phyloP scores from a whole-genome alignment of 768 basidiomycete genomes.

The Mycena rebaudengoi region DNA sequence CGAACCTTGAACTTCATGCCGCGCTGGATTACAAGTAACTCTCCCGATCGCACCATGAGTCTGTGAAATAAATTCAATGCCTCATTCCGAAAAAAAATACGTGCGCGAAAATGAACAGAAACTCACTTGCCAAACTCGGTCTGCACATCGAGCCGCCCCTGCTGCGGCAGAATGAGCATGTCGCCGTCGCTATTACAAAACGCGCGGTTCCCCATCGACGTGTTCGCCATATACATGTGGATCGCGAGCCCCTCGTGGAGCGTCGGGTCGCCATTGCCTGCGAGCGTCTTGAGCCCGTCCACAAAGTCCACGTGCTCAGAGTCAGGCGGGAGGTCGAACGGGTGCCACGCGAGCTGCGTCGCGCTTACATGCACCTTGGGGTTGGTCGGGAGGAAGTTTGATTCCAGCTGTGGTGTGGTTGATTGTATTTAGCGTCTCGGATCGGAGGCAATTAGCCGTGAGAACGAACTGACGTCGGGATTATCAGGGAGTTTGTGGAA shows the following conservation, averaged over 20 bases:
- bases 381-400: conserved; percentile 67
- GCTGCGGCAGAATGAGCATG: conserved; percentile 71
- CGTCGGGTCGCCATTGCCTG: conserved; percentile 70
- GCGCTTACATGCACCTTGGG: conserved; percentile 68
- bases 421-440: background rate
- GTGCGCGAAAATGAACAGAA: too few relatives aligned
- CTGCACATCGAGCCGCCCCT: conserved; percentile 72
- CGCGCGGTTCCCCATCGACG: conserved; percentile 67
- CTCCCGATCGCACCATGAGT: conserved; percentile 70
- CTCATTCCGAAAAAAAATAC: background rate
- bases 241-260: conserved; percentile 71
- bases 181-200: conserved; percentile 73
- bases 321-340: conserved; percentile 60
- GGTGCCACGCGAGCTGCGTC: conserved; percentile 73
- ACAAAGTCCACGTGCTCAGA: conserved; percentile 59
- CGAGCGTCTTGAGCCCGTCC: conserved; percentile 68
- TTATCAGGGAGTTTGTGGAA: conserved; percentile 65
- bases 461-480: conserved; percentile 55
- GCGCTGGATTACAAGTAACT: conserved; percentile 70
- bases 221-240: conserved; percentile 67
- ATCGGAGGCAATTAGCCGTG: too few relatives aligned
- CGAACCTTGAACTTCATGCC: conserved; percentile 73
- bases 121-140: conserved; percentile 74
- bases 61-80: conserved; percentile 37
- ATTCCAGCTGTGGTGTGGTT: conserved; percentile 57